A percentile compares a stretch with the other conserved stretches of the same genome.
These are phyloP conservation scores for Acidiella bohemica DNA, from an alignment of 495 filamentous ascomycete species.

Conservation along the genomic window DNA sequence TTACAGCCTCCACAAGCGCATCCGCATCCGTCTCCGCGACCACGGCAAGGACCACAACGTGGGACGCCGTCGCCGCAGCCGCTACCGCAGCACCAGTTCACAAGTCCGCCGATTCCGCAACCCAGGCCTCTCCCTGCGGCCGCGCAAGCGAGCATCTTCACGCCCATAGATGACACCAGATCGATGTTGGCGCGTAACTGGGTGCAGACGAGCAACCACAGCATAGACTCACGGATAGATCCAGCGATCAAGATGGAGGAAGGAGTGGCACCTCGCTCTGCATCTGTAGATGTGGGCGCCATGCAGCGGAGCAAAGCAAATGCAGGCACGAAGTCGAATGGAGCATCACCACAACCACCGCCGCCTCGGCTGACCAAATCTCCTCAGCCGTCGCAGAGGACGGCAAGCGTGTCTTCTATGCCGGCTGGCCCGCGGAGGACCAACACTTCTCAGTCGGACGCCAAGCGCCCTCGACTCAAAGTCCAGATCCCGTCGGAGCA, in stretches of 20 bases:
- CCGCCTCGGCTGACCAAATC: slow-evolving; percentile 3
- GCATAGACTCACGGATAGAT: slow-evolving; percentile 34
- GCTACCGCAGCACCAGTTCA: slow-evolving; percentile 35
- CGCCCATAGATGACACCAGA: slow-evolving; percentile 83
- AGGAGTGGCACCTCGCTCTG: slow-evolving; percentile 42
- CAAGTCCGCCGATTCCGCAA: slow-evolving; percentile 36
- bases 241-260: slow-evolving; percentile 27
- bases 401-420: slow-evolving; percentile 23
- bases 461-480: slow-evolving; percentile 66
- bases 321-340: slow-evolving; percentile 17
- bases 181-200: slow-evolving; percentile 82
- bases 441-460: slow-evolving; percentile 47
- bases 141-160: slow-evolving; percentile 86
- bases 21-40: slow-evolving; percentile 33
- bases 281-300: slow-evolving; percentile 49
- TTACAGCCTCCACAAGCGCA: slow-evolving; percentile 37
- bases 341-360: slow-evolving; percentile 14
- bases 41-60: slow-evolving; percentile 19
- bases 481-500: slow-evolving; percentile 90
- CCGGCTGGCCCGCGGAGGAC: slow-evolving; percentile 40
- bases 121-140: slow-evolving; percentile 49
- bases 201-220: slow-evolving; percentile 42
- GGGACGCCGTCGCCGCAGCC: slow-evolving; percentile 18
- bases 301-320: slow-evolving; percentile 31
- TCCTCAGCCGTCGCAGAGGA: slow-evolving; percentile 17